Percentiles rank a stretch among this genome's conserved stretches.
Conservation (phyloP, 2,329 filamentous ascomycete species). For the Talaromyces sp. region DNA sequence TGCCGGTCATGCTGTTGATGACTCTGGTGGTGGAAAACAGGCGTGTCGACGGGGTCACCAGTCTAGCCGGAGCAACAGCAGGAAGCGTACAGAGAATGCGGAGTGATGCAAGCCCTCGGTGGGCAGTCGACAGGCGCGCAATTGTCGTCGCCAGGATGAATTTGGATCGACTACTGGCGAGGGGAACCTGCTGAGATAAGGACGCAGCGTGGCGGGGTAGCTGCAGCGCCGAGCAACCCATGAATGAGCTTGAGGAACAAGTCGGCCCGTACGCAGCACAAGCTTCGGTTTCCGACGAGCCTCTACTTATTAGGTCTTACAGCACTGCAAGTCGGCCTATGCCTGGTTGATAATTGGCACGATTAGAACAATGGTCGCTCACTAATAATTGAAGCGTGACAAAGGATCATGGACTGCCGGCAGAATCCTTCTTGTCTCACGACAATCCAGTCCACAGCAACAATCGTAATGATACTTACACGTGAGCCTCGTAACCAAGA, state of each 20-base stretch:
- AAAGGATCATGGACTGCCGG: neutral
- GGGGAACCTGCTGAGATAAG: conserved; percentile 6
- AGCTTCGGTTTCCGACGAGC: neutral
- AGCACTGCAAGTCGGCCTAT: neutral
- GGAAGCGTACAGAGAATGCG: neutral
- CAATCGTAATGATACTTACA: neutral
- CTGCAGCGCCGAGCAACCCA: neutral
- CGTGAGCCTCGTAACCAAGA: neutral
- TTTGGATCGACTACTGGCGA: neutral
- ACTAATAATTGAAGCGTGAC: neutral
- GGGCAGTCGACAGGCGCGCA: conserved; percentile 1
- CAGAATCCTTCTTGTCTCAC: neutral
- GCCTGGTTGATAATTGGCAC: too few species aligned
- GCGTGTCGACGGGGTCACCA: neutral
- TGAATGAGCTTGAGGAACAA: neutral
- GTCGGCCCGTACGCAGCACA: neutral
- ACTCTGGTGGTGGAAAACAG: conserved; percentile 33
- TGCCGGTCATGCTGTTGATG: conserved; percentile 66
- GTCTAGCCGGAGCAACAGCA: neutral
- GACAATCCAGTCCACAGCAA: neutral
- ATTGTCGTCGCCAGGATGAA: neutral
- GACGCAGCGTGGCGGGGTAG: conserved; percentile 9
- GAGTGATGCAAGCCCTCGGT: neutral
- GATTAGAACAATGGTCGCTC: too few species aligned
- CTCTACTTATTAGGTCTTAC: too few species aligned